Evolutionary conservation across 1,284 basidiomycete species (phyloP).

Genomic region (Phellinidium pouzarii): DNA sequence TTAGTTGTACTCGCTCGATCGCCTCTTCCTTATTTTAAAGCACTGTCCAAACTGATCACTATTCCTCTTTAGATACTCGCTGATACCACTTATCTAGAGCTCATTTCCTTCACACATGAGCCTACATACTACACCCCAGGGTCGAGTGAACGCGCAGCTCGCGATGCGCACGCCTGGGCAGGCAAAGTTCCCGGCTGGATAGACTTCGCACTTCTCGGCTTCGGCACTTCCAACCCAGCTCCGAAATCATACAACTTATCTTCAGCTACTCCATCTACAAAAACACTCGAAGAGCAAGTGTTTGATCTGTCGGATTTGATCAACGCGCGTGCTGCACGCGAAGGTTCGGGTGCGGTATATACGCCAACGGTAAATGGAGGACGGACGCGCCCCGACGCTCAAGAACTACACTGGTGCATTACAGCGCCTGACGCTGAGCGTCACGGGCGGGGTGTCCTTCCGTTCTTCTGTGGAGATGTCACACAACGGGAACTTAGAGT

Average conservation of each 20-base stretch:
- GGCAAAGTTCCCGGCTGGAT: constrained; percentile 52
- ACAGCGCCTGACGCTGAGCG: constrained; percentile 30
- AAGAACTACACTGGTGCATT: constrained; percentile 51
- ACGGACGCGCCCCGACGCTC: constrained; percentile 45
- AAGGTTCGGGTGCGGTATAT: constrained; percentile 35
- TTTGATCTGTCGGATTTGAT: constrained; percentile 39
- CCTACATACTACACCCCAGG: constrained; percentile 42
- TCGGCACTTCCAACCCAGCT: constrained; percentile 29
- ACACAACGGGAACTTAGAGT: constrained; percentile 55
- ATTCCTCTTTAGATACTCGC: constrained; percentile 42
- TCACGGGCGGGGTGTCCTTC: constrained; percentile 33
- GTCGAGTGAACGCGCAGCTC: constrained; percentile 35
- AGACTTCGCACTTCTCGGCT: constrained; percentile 55
- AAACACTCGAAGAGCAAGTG: neutral
- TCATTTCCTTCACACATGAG: constrained; percentile 56
- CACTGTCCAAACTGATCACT: neutral
- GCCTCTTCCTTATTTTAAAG: neutral
- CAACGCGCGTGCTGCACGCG: constrained; percentile 39
- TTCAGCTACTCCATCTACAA: neutral
- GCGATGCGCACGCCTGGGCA: constrained; percentile 47
- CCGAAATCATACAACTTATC: no score
- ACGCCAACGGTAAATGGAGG: constrained; percentile 41
- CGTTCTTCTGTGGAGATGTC: constrained; percentile 70
- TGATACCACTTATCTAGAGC: constrained; percentile 61
- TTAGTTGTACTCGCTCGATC: constrained; percentile 41